Base-by-base conservation (phyloP, 179 eudicot species). In the Heliamphora pulchella region DNA sequence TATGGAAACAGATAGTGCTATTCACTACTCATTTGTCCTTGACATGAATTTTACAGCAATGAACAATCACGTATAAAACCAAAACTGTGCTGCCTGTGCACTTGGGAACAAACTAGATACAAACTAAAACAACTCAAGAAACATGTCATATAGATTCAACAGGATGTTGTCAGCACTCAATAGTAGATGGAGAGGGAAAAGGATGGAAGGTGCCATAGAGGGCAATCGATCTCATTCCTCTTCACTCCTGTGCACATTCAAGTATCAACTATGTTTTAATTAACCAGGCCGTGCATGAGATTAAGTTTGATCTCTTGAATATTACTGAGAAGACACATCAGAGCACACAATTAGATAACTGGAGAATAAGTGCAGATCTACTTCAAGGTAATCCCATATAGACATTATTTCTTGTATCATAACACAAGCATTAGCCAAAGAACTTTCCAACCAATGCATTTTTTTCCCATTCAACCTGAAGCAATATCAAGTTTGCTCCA, bases 111-210 rank as follows among this genome's bases (percentile, higher is more conserved):
- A 58, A 61, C 22, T 20, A 63, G 79, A 47, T n/a, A 41, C 71
- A 77, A 3, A 51, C 47, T 47, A 6, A 47, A 71, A n/a, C 2
- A 71, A n/a, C n/a, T 71, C 15, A 71, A 71, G 39, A 61, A 62
- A 20, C 43, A 62, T 62, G 10, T 10, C 31, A 46, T 61, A 10
- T 18, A 18, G 53, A 55, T 15, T 14, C 54, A 47, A 46, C n/a
- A 61, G 46, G 62, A 46, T 13, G 10, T 59, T 75, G 20, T 6
- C 17, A 41, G 20, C 67, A 57, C 13, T 15, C 48, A 11, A 67
- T 14, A 43, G 71, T 67, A 75, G 43, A 59, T 75, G 78, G 66
- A 75, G 67, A 76, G 79, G 31, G 55, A 8, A 70, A 46, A 46
- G 11, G 22, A 41, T 69, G n/a, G 31, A 46, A 47, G 22, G 39